Base-by-base conservation (phyloP, 2,329 filamentous ascomycete species). In the Elsinoe batatas region DNA sequence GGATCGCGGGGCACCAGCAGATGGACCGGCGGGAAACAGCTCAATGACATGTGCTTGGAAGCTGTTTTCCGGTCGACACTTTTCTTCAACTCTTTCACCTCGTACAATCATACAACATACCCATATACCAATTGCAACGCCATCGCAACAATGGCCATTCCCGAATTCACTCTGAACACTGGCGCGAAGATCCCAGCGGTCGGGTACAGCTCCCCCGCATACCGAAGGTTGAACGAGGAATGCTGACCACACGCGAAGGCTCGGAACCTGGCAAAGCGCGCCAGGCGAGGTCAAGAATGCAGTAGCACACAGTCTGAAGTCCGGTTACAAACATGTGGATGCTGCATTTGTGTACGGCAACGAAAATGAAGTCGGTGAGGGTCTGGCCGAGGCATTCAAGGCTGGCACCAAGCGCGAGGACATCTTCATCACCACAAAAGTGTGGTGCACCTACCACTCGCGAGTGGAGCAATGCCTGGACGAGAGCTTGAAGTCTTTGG, bases 401-500 rank as follows among this genome's bases (percentile, higher is more conserved):
- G 73, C 81, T 4, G 87, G 87, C 20, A 75, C 80, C 59, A 86
- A 84, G 77, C 80, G 88, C 59, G 80, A 86, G 68, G 87, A 94
- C 57, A 72, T 94, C 59, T 94, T 93, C 72, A 81, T 94, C 58
- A 87, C 88, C 55, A 88, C 84, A 64, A 94, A 95, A 78, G 79
- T 91, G 36, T 94, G 88, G 87, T 85, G 83, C 65, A 88, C 86
- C 51, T 91, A 87, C 74, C 84, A 85, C 69, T 81, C 80, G 30
- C 77, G 83, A 5, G 82, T 82, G 5, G 83, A 86, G 70, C 74
- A 85, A 64, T 82, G 79, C 35, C 76, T 93, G 35, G 81, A 88
- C 61, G 83, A 84, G 76, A 87, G 83, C 64, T 74, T 93, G 67
- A 80, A 84, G 71, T 78, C 79, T 58, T 74, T 94, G 35, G 86